Percentiles rank a stretch among this genome's conserved stretches.
phyloP scores from a whole-genome alignment of 805 yeast species.

The Kuraishia capsulata region DNA sequence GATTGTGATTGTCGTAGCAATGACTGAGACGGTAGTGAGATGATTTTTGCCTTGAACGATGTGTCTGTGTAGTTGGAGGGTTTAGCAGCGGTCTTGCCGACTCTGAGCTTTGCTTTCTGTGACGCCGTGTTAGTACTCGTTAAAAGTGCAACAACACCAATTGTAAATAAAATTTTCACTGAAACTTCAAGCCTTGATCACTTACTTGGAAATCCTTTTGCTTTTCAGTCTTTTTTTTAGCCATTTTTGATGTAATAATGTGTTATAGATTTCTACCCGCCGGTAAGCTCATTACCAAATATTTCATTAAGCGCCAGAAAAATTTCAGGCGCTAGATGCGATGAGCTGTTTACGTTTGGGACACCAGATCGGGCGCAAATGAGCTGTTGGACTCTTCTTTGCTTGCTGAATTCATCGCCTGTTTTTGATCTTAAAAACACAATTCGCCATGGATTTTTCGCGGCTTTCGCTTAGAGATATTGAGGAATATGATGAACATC shows the following conservation, averaged over 20 bases:
- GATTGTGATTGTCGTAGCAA: conserved; percentile 4
- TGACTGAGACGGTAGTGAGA: conserved; percentile 30
- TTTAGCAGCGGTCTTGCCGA: conserved; percentile 72
- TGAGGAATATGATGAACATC: conserved; percentile 5
- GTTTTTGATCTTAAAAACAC: too few species aligned
- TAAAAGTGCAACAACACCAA: background rate
- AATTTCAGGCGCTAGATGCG: too few species aligned
- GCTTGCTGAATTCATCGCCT: too few species aligned
- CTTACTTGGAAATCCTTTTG: conserved; percentile 55
- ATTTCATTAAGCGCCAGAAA: too few species aligned
- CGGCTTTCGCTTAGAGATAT: too few species aligned
- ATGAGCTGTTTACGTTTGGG: too few species aligned
- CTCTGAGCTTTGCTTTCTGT: conserved; percentile 70
- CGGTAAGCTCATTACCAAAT: too few species aligned
- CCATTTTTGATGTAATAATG: background rate
- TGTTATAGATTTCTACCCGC: too few species aligned
- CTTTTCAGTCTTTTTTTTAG: conserved; percentile 51
- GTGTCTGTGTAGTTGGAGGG: conserved; percentile 79
- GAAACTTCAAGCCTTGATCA: conserved; percentile 1
- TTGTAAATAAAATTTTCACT: background rate
- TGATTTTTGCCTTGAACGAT: conserved; percentile 64
- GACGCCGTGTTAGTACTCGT: conserved; percentile 1
- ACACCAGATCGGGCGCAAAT: too few species aligned
- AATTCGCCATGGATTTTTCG: background rate
- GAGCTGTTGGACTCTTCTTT: too few species aligned